Base-by-base conservation (phyloP, 1,284 basidiomycete genomes). In the Cerrena zonata region DNA sequence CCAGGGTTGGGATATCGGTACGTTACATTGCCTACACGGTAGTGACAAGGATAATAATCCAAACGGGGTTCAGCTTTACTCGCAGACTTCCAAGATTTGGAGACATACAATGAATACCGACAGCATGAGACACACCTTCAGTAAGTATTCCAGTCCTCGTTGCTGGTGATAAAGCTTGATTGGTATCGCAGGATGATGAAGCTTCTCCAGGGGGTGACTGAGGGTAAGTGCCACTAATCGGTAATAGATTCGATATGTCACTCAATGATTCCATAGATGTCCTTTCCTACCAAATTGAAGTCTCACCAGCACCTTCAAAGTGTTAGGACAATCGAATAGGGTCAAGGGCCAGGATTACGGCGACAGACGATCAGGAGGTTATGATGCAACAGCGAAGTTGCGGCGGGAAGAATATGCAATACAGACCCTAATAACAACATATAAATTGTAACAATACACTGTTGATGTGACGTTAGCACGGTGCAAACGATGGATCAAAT, bases 261-360 rank as follows among this genome's bases (percentile, higher is more conserved):
- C 23, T 15, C 10, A 21, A 13, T 24, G 43, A 45, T 45, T 7
- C 43, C 15, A 10, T n/a, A 27, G 44, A 45, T 5, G 24, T 48
- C 19, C 7, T 48, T 11, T 27, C 25, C 22, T 48, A 48, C 27
- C 47, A 48, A 26, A 39, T 48, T 21, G 47, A 48, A 11, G 37
- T 26, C 4, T 38, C 47, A 5, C 25, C 4, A 2, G 4, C 4
- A 19, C 21, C 18, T 3, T 5, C 27, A 13, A 47, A 37, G 19
- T 37, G 22, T 13, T 47, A 36, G 21, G n/a, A n/a, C n/a, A n/a
- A n/a, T n/a, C n/a, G n/a, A n/a, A n/a, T n/a, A n/a, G n/a, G n/a
- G 18, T 40, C 10, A 46, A 15, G n/a, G 7, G 19, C 15, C 15
- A 18, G 26, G 21, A n/a, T n/a, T n/a, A n/a, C n/a, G n/a, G n/a